A percentile compares a stretch with the other conserved stretches of the same genome.
Conservation (phyloP, 23 red algal genomes). For the Pyropia yezoensis region DNA sequence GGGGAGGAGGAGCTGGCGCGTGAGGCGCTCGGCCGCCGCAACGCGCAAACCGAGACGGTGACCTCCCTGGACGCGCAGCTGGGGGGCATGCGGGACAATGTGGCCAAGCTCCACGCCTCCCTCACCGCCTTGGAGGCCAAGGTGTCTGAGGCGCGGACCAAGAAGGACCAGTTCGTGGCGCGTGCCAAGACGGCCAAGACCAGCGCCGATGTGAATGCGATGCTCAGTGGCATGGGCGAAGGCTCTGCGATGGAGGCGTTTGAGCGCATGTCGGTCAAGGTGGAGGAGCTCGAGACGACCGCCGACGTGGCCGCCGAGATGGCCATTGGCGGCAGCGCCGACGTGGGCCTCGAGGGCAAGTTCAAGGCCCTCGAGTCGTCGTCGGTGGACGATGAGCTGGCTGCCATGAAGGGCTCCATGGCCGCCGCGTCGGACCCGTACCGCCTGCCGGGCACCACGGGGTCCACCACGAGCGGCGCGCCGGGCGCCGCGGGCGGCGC, state of each 20-base stretch:
- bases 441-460: constrained; percentile 23
- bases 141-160: constrained; percentile 79
- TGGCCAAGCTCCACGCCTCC: constrained; percentile 73
- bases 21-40: constrained; percentile 84
- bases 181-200: constrained; percentile 92
- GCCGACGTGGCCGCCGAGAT: constrained; percentile 75
- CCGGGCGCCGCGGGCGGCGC: no score
- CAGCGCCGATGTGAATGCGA: constrained; percentile 87
- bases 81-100: constrained; percentile 55
- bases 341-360: constrained; percentile 73
- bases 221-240: constrained; percentile 73
- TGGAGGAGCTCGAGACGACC: constrained; percentile 82
- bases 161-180: constrained; percentile 94
- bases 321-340: constrained; percentile 49
- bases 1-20: constrained; percentile 90
- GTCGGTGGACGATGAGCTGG: constrained; percentile 93
- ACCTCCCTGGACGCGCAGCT: constrained; percentile 55
- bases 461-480: not conserved
- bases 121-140: constrained; percentile 86
- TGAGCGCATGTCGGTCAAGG: constrained; percentile 96
- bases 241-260: constrained; percentile 78
- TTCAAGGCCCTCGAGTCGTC: constrained; percentile 87
- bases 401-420: constrained; percentile 66
- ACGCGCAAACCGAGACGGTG: constrained; percentile 69
- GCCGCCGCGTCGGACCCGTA: constrained; percentile 20